Percentiles rank a stretch among this genome's conserved stretches.
Evolutionary conservation across 1,284 basidiomycete species (phyloP).

Genomic region (Meira nashicola): DNA sequence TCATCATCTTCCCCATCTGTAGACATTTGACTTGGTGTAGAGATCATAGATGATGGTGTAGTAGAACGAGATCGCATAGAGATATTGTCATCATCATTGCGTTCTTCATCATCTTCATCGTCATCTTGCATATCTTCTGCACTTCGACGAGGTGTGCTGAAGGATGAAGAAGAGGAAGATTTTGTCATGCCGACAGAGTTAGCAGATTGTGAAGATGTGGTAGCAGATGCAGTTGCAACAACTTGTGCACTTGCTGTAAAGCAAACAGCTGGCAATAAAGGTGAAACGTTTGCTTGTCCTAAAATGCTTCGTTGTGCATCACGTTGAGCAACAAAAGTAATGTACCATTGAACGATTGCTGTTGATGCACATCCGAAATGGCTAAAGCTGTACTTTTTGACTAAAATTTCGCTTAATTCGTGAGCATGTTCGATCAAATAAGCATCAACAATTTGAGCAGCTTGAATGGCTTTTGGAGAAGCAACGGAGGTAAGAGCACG

Average conservation of each 20-base stretch:
- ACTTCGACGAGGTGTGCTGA: constrained; percentile 5
- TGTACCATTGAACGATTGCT: constrained; percentile 83
- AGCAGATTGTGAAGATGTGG: background rate
- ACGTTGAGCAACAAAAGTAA: background rate
- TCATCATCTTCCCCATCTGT: constrained; percentile 19
- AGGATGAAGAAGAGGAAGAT: background rate
- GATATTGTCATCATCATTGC: constrained; percentile 36
- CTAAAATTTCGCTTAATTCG: constrained; percentile 82
- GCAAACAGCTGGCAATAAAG: no score
- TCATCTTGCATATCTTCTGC: background rate
- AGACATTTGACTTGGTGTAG: constrained; percentile 42
- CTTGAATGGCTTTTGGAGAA: constrained; percentile 20
- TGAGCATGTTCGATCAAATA: constrained; percentile 79
- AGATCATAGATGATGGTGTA: constrained; percentile 43
- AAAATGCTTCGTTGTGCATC: no score
- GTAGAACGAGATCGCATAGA: constrained; percentile 38
- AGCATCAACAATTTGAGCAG: constrained; percentile 74
- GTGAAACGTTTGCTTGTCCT: no score
- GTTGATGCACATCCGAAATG: constrained; percentile 92
- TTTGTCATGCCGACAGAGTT: constrained; percentile 3
- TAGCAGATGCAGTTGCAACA: background rate
- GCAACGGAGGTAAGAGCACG: background rate
- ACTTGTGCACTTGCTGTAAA: no score
- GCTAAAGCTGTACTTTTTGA: constrained; percentile 94
- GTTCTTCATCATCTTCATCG: constrained; percentile 11